Evolutionary conservation across 202 grass and related monocot species (phyloP).

Genomic region (Cymbopogon flexuosus): DNA sequence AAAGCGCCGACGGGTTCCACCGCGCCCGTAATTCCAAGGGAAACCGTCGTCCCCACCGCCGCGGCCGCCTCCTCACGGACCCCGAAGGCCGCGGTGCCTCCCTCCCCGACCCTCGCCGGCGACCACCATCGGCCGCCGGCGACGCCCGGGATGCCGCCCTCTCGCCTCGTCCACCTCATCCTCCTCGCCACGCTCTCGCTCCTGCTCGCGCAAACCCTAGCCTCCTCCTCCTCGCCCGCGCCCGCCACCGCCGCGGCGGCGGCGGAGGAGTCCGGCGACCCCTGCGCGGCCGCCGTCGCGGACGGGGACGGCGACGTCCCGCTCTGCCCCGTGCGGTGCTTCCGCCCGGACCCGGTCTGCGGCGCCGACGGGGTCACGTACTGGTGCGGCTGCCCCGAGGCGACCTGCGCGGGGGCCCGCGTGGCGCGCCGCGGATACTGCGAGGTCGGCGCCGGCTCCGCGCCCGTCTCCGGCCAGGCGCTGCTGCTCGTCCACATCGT

Average conservation of each 20-base stretch:
- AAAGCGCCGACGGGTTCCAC: constrained; percentile 37
- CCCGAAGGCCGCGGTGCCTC: constrained; percentile 15
- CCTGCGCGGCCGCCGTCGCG: constrained; percentile 41
- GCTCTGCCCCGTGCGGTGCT: constrained; percentile 64
- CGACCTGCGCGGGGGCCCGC: constrained; percentile 58
- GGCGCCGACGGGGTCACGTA: constrained; percentile 69
- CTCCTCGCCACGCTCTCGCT: constrained; percentile 32
- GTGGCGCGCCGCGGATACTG: constrained; percentile 68
- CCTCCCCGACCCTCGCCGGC: constrained; percentile 30
- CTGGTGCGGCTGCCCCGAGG: constrained; percentile 86
- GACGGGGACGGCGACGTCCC: constrained; percentile 32
- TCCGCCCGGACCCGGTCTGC: constrained; percentile 81
- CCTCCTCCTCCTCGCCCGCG: constrained; percentile 19
- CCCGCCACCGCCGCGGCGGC: constrained; percentile 1
- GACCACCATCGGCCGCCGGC: constrained; percentile 31
- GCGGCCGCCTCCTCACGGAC: neutral
- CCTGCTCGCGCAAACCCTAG: constrained; percentile 47
- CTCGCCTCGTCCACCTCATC: constrained; percentile 29
- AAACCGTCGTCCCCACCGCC: neutral
- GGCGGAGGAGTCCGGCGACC: constrained; percentile 24
- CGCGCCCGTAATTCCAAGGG: neutral
- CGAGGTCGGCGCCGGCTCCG: constrained; percentile 59
- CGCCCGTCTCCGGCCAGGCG: constrained; percentile 65
- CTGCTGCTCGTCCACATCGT: constrained; percentile 84
- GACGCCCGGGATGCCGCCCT: constrained; percentile 27